Base-by-base conservation (phyloP, 2,329 filamentous ascomycete species). In the Aspergillus luchuensis region DNA sequence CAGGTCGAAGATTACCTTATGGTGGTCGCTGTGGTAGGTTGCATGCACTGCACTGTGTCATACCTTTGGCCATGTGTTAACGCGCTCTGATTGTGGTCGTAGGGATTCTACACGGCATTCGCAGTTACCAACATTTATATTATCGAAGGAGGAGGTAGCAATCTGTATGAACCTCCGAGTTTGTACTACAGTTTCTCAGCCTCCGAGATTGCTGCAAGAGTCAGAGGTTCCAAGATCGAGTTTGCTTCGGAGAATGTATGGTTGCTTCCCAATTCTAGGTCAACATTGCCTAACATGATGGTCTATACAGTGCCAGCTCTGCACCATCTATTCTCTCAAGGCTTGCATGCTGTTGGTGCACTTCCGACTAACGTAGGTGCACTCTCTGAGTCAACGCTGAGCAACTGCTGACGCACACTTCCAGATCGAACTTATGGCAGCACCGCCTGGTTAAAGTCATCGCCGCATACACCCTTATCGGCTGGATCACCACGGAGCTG, bases 341-440 rank as follows among this genome's bases (percentile, higher is more conserved):
- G 53, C 53, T 19, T 56, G 53, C n/a, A 56, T 56, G 53, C 39
- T 56, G 53, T 30, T 56, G 53, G 53, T 56, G 11, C 41, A 56
- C 39, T 56, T 47, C n/a, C 28, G 53, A 56, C 53, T 56, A 2
- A 56, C 53, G 53, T 56, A 47, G 21, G 51, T 30, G 11, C 5
- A 41, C 0, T 15, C 10, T 15, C 10, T 4, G 2, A 50, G 25
- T 8, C 23, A 28, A 43, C 10, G 3, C 13, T 10, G 5, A n/a
- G 23, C 11, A 6, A 36, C 17, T 25, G 17, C 25, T 21, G 17
- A 47, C 19, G 11, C 1, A 15, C 10, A 36, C 11, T 13, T 13
- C 4, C 15, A n/a, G 53, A 2, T 33, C 36, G 25, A 56, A 56
- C 28, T 41, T 56, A 13, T 56, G 53, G 53, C 53, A 56, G 21